phyloP scores from a whole-genome alignment of 257 asterid species.

The Nicotiana tomentosiformis region DNA sequence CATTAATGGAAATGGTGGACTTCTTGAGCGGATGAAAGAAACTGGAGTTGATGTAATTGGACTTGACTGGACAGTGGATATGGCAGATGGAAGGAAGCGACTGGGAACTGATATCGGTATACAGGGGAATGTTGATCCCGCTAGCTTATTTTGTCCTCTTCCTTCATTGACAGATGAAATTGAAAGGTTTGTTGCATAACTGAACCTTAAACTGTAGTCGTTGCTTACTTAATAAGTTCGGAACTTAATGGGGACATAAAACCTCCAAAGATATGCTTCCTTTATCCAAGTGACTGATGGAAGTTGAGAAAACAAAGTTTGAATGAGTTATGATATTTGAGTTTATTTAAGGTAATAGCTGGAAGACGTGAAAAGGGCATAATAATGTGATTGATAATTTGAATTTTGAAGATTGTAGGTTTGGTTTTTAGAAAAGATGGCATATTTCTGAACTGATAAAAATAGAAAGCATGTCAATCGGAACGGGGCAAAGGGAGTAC shows the following conservation, averaged over 20 bases:
- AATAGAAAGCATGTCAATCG: background rate
- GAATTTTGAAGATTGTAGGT: background rate
- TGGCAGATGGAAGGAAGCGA: slow-evolving; percentile 62
- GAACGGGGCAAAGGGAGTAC: background rate
- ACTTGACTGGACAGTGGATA: slow-evolving; percentile 96
- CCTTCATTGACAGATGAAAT: slow-evolving; percentile 69
- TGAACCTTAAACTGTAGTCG: background rate
- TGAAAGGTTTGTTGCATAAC: slow-evolving; percentile 40
- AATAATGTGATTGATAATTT: background rate
- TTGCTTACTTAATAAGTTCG: background rate
- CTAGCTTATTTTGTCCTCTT: slow-evolving; percentile 75
- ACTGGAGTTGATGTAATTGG: slow-evolving; percentile 97
- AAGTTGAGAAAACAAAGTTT: background rate
- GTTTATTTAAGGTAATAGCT: background rate
- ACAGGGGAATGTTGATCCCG: slow-evolving; percentile 95
- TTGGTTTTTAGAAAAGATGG: background rate
- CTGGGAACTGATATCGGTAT: slow-evolving; percentile 59
- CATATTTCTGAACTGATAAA: background rate
- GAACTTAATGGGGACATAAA: background rate
- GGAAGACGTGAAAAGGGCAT: background rate
- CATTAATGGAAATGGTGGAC: slow-evolving; percentile 91
- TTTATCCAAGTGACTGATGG: background rate
- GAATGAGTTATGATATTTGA: background rate
- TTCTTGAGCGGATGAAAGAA: slow-evolving; percentile 82
- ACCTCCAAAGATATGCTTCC: background rate